Conservation (phyloP, 495 filamentous ascomycete species). For the Penicillium turbatum region DNA sequence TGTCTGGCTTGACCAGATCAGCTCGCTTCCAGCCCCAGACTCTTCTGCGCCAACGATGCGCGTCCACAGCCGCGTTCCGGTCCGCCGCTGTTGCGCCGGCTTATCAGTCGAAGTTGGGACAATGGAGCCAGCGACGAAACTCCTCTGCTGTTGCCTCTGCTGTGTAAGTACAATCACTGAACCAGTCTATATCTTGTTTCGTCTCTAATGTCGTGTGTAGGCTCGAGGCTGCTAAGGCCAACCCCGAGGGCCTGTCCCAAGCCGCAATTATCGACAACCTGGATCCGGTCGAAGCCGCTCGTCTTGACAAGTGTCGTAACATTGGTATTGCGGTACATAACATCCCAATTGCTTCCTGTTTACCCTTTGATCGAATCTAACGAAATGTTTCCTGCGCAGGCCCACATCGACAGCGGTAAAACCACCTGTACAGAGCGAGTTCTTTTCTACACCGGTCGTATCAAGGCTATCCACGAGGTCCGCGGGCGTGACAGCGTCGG, state of each 20-base stretch:
- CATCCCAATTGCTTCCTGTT: background rate
- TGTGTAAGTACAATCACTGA: conserved; percentile 29
- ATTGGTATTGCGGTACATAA: conserved; percentile 90
- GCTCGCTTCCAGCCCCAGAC: conserved; percentile 39
- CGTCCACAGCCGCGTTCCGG: conserved; percentile 41
- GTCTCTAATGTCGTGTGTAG: conserved; percentile 22
- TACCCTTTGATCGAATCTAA: conserved; percentile 12
- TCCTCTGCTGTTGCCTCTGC: conserved; percentile 39
- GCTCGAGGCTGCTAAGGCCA: conserved; percentile 58
- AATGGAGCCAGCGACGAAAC: conserved; percentile 40
- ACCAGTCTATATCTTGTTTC: background rate
- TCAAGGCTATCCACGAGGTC: conserved; percentile 96
- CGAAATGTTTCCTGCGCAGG: conserved; percentile 44
- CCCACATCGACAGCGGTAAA: conserved; percentile 98
- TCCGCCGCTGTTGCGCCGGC: conserved; percentile 37
- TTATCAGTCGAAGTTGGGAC: conserved; percentile 38
- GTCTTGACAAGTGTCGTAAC: conserved; percentile 79
- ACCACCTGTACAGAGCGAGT: conserved; percentile 96
- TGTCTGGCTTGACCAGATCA: conserved; percentile 43
- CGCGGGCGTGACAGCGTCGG: conserved; percentile 92
- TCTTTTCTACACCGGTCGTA: conserved; percentile 96
- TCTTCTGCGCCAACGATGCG: conserved; percentile 35
- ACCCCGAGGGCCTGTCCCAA: conserved; percentile 57
- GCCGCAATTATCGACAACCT: conserved; percentile 69
- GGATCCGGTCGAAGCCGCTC: conserved; percentile 66